These are phyloP conservation scores for Pichia sp. DNA, from an alignment of 1,139 yeast species.

Conservation along the genomic window DNA sequence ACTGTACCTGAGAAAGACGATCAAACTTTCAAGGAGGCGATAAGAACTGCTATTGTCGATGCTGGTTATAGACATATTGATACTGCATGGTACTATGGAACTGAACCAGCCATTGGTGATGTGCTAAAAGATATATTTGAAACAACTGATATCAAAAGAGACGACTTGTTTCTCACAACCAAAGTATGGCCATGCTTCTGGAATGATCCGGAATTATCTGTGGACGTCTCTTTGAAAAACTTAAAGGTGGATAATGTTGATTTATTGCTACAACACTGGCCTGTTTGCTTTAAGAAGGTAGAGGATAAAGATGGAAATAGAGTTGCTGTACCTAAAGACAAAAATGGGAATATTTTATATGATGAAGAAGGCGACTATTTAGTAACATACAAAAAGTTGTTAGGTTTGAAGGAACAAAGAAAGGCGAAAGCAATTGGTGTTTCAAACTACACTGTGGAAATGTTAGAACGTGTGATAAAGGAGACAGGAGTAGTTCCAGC, in stretches of 20 bases:
- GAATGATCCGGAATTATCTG: constrained; percentile 22
- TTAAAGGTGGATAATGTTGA: constrained; percentile 42
- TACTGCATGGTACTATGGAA: constrained; percentile 62
- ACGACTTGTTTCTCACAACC: constrained; percentile 70
- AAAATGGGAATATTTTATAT: constrained; percentile 14
- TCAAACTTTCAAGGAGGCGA: constrained; percentile 49
- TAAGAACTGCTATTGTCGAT: constrained; percentile 55
- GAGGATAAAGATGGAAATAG: constrained; percentile 15
- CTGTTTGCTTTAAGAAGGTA: constrained; percentile 26
- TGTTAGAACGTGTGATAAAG: constrained; percentile 39
- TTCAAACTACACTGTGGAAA: constrained; percentile 45
- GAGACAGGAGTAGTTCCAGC: constrained; percentile 43
- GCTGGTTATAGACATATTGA: constrained; percentile 75
- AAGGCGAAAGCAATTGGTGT: constrained; percentile 52
- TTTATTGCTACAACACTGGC: constrained; percentile 45
- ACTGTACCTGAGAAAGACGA: constrained; percentile 58
- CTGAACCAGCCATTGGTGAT: constrained; percentile 61
- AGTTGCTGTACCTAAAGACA: constrained; percentile 16
- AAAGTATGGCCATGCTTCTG: constrained; percentile 50
- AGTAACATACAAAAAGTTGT: constrained; percentile 39
- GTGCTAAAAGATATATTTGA: constrained; percentile 58
- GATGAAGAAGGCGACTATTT: constrained; percentile 33
- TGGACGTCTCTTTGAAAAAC: constrained; percentile 27
- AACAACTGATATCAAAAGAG: constrained; percentile 38
- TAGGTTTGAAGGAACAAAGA: constrained; percentile 33